A percentile compares a stretch with the other conserved stretches of the same genome.
These are phyloP conservation scores for Rutidosis leptorrhynchoides DNA, from an alignment of 129 eudicot species.

Conservation along the genomic window DNA sequence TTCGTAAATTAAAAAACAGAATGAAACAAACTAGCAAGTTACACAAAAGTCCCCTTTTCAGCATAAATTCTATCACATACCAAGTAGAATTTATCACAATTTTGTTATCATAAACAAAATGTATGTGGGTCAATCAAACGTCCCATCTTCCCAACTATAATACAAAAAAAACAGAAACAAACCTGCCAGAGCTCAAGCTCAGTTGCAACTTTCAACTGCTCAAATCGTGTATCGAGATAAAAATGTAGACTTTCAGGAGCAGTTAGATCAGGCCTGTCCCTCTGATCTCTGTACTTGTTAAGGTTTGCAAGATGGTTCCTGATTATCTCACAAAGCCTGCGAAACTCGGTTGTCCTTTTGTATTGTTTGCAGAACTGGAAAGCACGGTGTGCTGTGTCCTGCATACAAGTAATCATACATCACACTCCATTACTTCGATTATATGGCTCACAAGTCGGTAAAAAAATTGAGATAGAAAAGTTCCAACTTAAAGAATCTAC, in stretches of 20 bases:
- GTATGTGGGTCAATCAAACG: background rate
- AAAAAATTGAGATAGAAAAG: background rate
- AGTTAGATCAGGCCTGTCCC: constrained; percentile 89
- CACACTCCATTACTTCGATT: background rate
- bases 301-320: constrained; percentile 92
- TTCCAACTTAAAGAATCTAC: background rate
- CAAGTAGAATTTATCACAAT: no score
- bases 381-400: constrained; percentile 97
- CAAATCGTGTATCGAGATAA: constrained; percentile 90
- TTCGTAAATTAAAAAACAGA: no score
- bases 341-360: constrained; percentile 87
- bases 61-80: no score
- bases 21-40: no score
- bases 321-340: constrained; percentile 91
- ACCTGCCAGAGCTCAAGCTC: constrained; percentile 99
- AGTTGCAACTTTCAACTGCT: constrained; percentile 94
- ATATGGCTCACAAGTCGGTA: background rate
- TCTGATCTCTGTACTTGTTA: constrained; percentile 88
- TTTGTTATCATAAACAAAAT: background rate
- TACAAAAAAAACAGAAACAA: background rate
- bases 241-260: constrained; percentile 89
- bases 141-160: background rate
- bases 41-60: no score
- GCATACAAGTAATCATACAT: constrained; percentile 1
- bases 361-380: constrained; percentile 96